Percentiles rank a stretch among this genome's conserved stretches.
phyloP scores from a whole-genome alignment of 2,329 filamentous ascomycete species.

The Cladophialophora carrionii region DNA sequence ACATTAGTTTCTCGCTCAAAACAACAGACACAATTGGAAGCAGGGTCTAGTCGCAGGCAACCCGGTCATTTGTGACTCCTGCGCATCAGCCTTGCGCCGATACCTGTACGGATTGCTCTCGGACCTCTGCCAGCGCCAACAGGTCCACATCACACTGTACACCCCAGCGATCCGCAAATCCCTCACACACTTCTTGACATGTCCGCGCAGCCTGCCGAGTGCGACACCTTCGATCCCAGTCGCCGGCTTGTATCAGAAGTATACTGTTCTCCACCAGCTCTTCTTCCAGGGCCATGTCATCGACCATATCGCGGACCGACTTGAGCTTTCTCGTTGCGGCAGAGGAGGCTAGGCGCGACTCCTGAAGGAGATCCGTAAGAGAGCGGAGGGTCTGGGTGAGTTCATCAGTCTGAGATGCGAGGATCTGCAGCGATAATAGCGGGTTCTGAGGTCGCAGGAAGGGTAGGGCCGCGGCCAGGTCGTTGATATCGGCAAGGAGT shows the following conservation, averaged over 20 bases:
- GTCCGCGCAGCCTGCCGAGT: slow-evolving; percentile 80
- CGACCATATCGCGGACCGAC: slow-evolving; percentile 80
- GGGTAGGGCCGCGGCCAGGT: slow-evolving; percentile 57
- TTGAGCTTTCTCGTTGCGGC: slow-evolving; percentile 78
- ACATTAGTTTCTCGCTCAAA: slow-evolving; percentile 8
- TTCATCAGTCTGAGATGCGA: slow-evolving; percentile 72
- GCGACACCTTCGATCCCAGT: slow-evolving; percentile 77
- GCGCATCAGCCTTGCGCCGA: slow-evolving; percentile 7
- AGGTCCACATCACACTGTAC: slow-evolving; percentile 31
- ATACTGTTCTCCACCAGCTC: slow-evolving; percentile 82
- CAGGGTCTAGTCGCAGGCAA: background rate
- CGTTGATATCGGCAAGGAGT: slow-evolving; percentile 60
- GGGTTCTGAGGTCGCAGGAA: slow-evolving; percentile 51
- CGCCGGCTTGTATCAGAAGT: slow-evolving; percentile 76
- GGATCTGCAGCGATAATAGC: slow-evolving; percentile 67
- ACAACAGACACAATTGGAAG: background rate
- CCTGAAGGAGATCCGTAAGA: slow-evolving; percentile 88
- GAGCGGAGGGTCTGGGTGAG: slow-evolving; percentile 80
- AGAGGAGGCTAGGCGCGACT: slow-evolving; percentile 85
- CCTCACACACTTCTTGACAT: slow-evolving; percentile 84
- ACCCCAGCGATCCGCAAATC: slow-evolving; percentile 67
- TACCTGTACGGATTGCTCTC: slow-evolving; percentile 9
- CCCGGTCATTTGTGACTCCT: background rate
- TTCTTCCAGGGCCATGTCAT: slow-evolving; percentile 80
- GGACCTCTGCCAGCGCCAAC: slow-evolving; percentile 10